Evolutionary conservation across 1,139 yeast genomes (phyloP).

Genomic region (Scheffersomyces parashehatae): DNA sequence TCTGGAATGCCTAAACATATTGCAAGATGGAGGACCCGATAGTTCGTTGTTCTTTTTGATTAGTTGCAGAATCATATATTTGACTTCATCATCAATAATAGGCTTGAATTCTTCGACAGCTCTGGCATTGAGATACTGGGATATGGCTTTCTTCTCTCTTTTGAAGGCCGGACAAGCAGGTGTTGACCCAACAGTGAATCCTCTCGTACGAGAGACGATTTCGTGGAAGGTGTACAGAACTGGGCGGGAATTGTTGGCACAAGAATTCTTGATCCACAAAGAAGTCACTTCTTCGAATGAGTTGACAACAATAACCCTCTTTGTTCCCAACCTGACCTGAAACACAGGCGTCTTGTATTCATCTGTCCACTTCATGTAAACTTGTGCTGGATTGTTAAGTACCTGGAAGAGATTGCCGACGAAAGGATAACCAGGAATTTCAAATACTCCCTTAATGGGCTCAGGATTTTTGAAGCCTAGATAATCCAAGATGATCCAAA

Average conservation of each 20-base stretch:
- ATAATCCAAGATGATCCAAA: no score
- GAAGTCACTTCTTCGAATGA: conserved; percentile 52
- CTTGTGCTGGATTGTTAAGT: conserved; percentile 50
- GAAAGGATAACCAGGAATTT: conserved; percentile 51
- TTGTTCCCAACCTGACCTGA: conserved; percentile 63
- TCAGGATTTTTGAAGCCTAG: no score
- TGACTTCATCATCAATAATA: conserved; percentile 48
- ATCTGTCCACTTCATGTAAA: conserved; percentile 50
- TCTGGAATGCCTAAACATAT: conserved; percentile 13
- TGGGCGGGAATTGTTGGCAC: conserved; percentile 68
- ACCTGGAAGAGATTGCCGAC: conserved; percentile 55
- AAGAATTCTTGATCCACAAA: conserved; percentile 56
- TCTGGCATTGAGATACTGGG: conserved; percentile 47
- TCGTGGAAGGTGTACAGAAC: conserved; percentile 66
- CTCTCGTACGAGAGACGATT: conserved; percentile 61
- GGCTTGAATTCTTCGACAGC: conserved; percentile 31
- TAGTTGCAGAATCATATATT: conserved; percentile 26
- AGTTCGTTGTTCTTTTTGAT: conserved; percentile 21
- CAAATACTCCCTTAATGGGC: conserved; percentile 28
- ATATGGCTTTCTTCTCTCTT: conserved; percentile 54
- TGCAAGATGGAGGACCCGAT: conserved; percentile 23
- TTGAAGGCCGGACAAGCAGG: conserved; percentile 61
- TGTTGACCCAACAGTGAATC: conserved; percentile 75
- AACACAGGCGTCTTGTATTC: conserved; percentile 47
- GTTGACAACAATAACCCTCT: conserved; percentile 63